Percentiles rank a stretch among this genome's conserved stretches.
phyloP scores from a whole-genome alignment of 2,329 filamentous ascomycete species.

The Bipolaris oryzae region DNA sequence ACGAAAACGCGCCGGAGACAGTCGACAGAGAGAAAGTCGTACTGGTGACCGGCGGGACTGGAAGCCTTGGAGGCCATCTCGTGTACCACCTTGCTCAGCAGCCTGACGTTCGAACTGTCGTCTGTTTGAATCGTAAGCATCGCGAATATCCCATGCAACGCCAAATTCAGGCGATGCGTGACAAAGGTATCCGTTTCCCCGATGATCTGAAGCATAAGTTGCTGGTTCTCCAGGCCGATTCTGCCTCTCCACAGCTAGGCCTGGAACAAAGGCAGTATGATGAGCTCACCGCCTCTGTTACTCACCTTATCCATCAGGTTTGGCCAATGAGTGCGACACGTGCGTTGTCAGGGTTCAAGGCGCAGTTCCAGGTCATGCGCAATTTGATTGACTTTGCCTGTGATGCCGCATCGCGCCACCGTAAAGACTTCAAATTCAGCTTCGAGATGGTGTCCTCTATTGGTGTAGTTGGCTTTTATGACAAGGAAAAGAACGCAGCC shows the following conservation, averaged over 20 bases:
- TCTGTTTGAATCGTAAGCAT: conserved; percentile 57
- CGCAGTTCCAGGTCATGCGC: conserved; percentile 58
- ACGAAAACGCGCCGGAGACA: background rate
- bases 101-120: conserved; percentile 38
- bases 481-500: conserved; percentile 28
- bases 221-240: conserved; percentile 57
- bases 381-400: conserved; percentile 56
- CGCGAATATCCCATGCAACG: conserved; percentile 32
- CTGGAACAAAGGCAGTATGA: conserved; percentile 50
- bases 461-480: conserved; percentile 42
- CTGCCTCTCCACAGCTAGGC: conserved; percentile 57
- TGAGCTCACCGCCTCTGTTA: conserved; percentile 47
- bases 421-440: conserved; percentile 24
- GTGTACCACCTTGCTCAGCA: conserved; percentile 35
- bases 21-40: conserved; percentile 26
- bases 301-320: conserved; percentile 61
- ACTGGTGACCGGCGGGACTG: conserved; percentile 49
- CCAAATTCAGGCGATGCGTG: conserved; percentile 44
- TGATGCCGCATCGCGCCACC: conserved; percentile 28
- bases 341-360: conserved; percentile 56
- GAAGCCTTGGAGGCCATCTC: conserved; percentile 49
- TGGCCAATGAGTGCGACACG: conserved; percentile 63
- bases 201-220: conserved; percentile 46
- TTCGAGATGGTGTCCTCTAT: conserved; percentile 54
- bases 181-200: conserved; percentile 14